These are phyloP conservation scores for Dictyostelium brefeldianum DNA, from an alignment of 78 protist genomes.

Conservation along the genomic window DNA sequence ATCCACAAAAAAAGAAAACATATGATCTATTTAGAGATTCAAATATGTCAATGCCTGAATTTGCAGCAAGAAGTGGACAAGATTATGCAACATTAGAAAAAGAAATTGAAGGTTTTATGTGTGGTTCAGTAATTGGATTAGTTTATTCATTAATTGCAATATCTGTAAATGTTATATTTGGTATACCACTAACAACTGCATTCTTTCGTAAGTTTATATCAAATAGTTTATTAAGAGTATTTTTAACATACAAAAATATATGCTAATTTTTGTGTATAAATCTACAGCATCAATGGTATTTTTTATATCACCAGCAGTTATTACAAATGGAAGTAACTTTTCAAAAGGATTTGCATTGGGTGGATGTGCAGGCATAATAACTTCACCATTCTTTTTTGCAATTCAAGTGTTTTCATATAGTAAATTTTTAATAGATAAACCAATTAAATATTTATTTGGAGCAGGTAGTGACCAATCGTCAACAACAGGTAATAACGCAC, in stretches of 20 bases:
- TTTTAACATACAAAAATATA: background rate
- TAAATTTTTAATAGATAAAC: slow-evolving; percentile 41
- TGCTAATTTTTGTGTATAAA: background rate
- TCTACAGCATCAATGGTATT: slow-evolving; percentile 27
- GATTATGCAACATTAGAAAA: slow-evolving; percentile 29
- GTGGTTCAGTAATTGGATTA: slow-evolving; percentile 42
- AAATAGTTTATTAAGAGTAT: no score
- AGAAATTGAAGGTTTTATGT: slow-evolving; percentile 17
- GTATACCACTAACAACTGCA: slow-evolving; percentile 41
- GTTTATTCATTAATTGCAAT: slow-evolving; percentile 51
- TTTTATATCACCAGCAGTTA: slow-evolving; percentile 24
- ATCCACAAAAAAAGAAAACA: slow-evolving; percentile 66
- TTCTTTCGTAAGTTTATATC: slow-evolving; percentile 35
- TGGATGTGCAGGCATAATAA: slow-evolving; percentile 43
- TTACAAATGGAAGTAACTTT: background rate
- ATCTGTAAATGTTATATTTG: slow-evolving; percentile 20
- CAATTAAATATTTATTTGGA: slow-evolving; percentile 15
- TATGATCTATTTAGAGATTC: slow-evolving; percentile 54
- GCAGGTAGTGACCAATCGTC: background rate
- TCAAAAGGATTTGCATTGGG: slow-evolving; percentile 48
- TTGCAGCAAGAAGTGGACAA: slow-evolving; percentile 34
- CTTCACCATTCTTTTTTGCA: slow-evolving; percentile 19
- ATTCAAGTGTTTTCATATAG: background rate
- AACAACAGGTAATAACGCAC: background rate
- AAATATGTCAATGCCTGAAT: slow-evolving; percentile 30